Conservation (phyloP, 1,139 yeast species). For the Diutina catenulata region DNA sequence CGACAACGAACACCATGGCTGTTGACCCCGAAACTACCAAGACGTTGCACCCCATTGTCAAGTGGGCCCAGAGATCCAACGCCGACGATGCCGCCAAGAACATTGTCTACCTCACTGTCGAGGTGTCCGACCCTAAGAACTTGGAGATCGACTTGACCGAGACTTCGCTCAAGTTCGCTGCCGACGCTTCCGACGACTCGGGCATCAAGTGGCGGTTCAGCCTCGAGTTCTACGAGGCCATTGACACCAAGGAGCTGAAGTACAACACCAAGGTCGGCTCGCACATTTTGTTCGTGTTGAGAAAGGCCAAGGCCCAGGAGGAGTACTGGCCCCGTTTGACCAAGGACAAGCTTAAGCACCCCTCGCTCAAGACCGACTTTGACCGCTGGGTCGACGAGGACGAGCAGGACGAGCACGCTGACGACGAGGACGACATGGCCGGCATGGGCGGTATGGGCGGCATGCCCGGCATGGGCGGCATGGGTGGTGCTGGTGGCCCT, state of each 20-base stretch:
- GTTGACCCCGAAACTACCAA: slow-evolving; percentile 7
- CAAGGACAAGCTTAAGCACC: slow-evolving; percentile 34
- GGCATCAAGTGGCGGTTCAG: slow-evolving; percentile 40
- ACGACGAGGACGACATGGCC: slow-evolving; percentile 20
- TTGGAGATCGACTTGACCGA: slow-evolving; percentile 54
- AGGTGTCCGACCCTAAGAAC: slow-evolving; percentile 57
- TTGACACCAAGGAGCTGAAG: slow-evolving; percentile 53
- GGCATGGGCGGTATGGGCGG: slow-evolving; percentile 22
- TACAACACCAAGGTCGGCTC: slow-evolving; percentile 50
- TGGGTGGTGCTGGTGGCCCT: slow-evolving; percentile 14
- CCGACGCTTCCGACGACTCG: slow-evolving; percentile 35
- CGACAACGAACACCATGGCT: slow-evolving; percentile 2
- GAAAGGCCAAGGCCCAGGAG: slow-evolving; percentile 53
- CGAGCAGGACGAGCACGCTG: slow-evolving; percentile 24
- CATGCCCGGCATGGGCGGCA: slow-evolving; percentile 17
- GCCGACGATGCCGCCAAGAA: slow-evolving; percentile 62
- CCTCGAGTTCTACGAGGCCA: slow-evolving; percentile 61
- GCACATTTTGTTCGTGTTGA: slow-evolving; percentile 54
- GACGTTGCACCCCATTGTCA: slow-evolving; percentile 28
- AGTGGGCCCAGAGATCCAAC: slow-evolving; percentile 95
- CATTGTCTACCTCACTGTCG: slow-evolving; percentile 61
- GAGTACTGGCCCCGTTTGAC: slow-evolving; percentile 35
- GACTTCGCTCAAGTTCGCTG: slow-evolving; percentile 44
- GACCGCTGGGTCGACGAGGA: slow-evolving; percentile 64
- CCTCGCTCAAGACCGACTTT: slow-evolving; percentile 88